Conservation (phyloP, 306 rosid genomes). For the Quercus bicolor region DNA sequence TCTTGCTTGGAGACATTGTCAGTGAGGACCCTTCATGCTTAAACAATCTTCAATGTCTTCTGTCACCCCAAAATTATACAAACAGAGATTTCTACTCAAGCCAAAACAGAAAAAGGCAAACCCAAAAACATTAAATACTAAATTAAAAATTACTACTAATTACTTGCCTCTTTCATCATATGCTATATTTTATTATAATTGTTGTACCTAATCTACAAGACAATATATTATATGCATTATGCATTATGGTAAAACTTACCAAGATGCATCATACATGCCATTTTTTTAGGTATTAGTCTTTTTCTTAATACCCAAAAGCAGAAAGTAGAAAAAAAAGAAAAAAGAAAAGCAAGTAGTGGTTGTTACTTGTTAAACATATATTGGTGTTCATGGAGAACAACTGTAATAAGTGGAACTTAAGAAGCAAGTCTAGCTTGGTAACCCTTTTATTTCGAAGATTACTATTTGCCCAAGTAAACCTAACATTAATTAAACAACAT, state of each 20-base stretch:
- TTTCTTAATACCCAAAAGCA: conserved; percentile 19
- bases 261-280: conserved; percentile 19
- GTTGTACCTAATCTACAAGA: conserved; percentile 7
- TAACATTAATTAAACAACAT: neutral
- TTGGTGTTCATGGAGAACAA: conserved; percentile 45
- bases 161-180: conserved; percentile 12
- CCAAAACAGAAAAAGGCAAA: conserved; percentile 19
- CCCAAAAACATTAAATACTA: neutral
- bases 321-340: conserved; percentile 14
- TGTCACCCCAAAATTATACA: conserved; percentile 9
- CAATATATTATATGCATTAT: neutral
- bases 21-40: conserved; percentile 39
- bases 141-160: conserved; percentile 3
- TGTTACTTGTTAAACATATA: conserved; percentile 31
- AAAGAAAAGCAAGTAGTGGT: neutral
- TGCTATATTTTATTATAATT: conserved; percentile 3
- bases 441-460: neutral
- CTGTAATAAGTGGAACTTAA: conserved; percentile 34
- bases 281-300: conserved; percentile 44
- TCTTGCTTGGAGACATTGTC: conserved; percentile 49
- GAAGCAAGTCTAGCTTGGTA: conserved; percentile 1
- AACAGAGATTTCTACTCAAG: neutral
- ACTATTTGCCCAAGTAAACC: neutral
- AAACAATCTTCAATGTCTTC: conserved; percentile 33
- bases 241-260: neutral